These are phyloP conservation scores for Cucumis sativus DNA, from an alignment of 306 rosid species.

Conservation along the genomic window Cucumber_9930_V3 NC_026657.2:4687501-4688000, in stretches of 20 bases:
- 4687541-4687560: neutral
- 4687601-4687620: neutral
- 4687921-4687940: slow-evolving; percentile 84
- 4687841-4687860: slow-evolving; percentile 82
- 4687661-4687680: neutral
- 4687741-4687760: slow-evolving; percentile 80
- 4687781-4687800: slow-evolving; percentile 95
- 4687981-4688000: slow-evolving; percentile 97
- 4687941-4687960: slow-evolving; percentile 93
- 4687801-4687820: slow-evolving; percentile 55
- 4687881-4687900: slow-evolving; percentile 94
- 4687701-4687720: neutral
- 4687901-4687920: slow-evolving; percentile 75
- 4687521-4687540: neutral
- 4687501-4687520: neutral
- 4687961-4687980: slow-evolving; percentile 91
- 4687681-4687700: neutral
- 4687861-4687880: slow-evolving; percentile 98
- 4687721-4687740: neutral
- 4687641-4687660: neutral
- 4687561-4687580: neutral
- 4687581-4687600: neutral
- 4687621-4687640: neutral
- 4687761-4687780: slow-evolving; percentile 74
- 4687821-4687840: slow-evolving; percentile 75